phyloP scores from a whole-genome alignment of 768 basidiomycete species.

The Tylopilus intermedius region DNA sequence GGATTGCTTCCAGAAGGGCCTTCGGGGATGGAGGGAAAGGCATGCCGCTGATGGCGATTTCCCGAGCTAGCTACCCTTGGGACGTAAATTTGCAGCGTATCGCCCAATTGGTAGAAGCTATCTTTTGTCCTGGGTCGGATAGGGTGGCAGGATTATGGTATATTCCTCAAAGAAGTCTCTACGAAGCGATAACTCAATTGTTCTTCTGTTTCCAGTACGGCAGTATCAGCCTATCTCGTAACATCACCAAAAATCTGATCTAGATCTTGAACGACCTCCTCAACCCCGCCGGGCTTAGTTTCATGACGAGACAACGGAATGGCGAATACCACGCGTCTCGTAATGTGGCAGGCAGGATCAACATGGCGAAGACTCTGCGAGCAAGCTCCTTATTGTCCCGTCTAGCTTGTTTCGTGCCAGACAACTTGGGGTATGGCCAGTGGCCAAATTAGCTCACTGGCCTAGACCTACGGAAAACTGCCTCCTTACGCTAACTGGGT shows the following conservation, averaged over 20 bases:
- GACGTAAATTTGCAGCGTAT: not conserved
- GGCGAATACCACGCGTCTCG: conserved; percentile 5
- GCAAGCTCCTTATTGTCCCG: not conserved
- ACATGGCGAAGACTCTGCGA: not conserved
- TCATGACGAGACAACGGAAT: not conserved
- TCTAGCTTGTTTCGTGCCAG: not conserved
- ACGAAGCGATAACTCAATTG: not conserved
- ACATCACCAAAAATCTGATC: conserved; percentile 1
- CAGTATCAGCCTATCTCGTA: conserved; percentile 8
- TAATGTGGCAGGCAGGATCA: conserved; percentile 1
- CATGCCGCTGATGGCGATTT: conserved; percentile 23
- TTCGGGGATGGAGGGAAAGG: conserved; percentile 62
- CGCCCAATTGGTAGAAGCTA: not conserved
- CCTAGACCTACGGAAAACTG: not conserved
- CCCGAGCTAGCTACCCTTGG: conserved; percentile 4
- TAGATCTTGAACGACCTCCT: not conserved
- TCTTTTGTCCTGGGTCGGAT: not conserved
- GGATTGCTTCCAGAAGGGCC: conserved; percentile 63
- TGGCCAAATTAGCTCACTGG: conserved; percentile 19
- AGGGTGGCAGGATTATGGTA: conserved; percentile 5
- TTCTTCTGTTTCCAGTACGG: not conserved
- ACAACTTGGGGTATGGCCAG: conserved; percentile 4
- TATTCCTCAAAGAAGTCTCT: not conserved
- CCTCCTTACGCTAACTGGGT: conserved; percentile 5
- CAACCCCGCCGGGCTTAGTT: not conserved